Conservation (phyloP, 2,329 filamentous ascomycete genomes). For the Monosporascus sp. region DNA sequence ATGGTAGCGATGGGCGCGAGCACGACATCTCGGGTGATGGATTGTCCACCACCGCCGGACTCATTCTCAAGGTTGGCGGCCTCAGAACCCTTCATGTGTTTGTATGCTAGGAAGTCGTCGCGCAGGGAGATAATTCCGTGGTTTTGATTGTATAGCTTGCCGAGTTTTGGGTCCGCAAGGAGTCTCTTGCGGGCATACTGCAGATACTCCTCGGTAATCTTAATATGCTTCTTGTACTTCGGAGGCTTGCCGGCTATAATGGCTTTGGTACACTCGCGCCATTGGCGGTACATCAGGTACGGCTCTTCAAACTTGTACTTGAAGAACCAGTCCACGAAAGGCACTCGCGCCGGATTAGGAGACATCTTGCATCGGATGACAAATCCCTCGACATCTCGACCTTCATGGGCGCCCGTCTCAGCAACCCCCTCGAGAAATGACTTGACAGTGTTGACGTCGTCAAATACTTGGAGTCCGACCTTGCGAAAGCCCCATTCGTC, state of each 20-base stretch:
- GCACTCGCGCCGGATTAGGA: constrained; percentile 39
- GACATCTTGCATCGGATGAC: constrained; percentile 82
- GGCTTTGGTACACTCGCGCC: constrained; percentile 93
- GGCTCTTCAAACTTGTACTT: constrained; percentile 99
- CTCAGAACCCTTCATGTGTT: constrained; percentile 81
- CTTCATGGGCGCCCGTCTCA: constrained; percentile 83
- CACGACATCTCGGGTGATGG: constrained; percentile 62
- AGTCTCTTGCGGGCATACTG: constrained; percentile 72
- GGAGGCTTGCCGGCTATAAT: constrained; percentile 72
- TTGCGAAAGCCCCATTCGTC: constrained; percentile 91
- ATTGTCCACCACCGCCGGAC: constrained; percentile 41
- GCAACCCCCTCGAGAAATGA: constrained; percentile 77
- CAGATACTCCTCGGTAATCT: constrained; percentile 89
- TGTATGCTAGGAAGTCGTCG: constrained; percentile 77
- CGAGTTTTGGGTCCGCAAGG: constrained; percentile 60
- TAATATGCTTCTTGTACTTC: constrained; percentile 76
- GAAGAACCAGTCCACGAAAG: constrained; percentile 96
- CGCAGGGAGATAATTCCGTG: constrained; percentile 92
- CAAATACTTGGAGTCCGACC: constrained; percentile 71
- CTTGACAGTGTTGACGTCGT: constrained; percentile 69
- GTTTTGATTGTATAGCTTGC: constrained; percentile 71
- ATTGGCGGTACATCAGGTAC: constrained; percentile 97
- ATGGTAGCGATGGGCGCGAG: constrained; percentile 90
- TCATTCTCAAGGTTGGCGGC: constrained; percentile 72
- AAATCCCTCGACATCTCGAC: constrained; percentile 92